Percentiles rank a stretch among this genome's conserved stretches.
These are phyloP conservation scores for Trichoderma brevicompactum DNA, from an alignment of 2,329 filamentous ascomycete genomes.

Conservation along the genomic window DNA sequence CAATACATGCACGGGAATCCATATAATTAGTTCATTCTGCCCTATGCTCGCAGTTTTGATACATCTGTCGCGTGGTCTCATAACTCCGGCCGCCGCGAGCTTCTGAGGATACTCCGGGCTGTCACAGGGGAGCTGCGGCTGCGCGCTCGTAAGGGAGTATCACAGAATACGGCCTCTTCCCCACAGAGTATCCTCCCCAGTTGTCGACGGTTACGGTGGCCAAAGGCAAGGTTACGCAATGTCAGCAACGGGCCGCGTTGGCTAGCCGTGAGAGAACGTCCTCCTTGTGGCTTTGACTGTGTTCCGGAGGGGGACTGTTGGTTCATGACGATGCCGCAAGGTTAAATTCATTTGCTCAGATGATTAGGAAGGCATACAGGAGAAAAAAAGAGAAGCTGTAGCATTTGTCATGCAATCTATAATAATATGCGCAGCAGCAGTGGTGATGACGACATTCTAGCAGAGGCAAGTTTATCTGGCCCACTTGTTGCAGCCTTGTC, in stretches of 20 bases:
- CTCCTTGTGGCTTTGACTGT: slow-evolving; percentile 8
- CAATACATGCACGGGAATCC: slow-evolving; percentile 10
- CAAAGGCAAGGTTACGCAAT: slow-evolving; percentile 27
- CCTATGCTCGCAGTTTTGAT: neutral
- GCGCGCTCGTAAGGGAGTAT: neutral
- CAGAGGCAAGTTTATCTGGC: slow-evolving; percentile 1
- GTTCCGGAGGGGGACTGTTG: neutral
- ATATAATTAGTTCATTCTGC: neutral
- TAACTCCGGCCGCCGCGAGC: neutral
- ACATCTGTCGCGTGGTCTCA: neutral
- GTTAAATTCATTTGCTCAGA: no score
- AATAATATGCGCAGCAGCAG: neutral
- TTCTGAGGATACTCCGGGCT: neutral
- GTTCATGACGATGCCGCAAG: neutral
- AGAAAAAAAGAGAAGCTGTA: neutral
- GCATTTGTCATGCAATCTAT: neutral
- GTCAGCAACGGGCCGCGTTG: slow-evolving; percentile 31
- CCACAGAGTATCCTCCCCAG: neutral
- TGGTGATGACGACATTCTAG: neutral
- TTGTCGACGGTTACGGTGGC: neutral
- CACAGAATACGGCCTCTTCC: slow-evolving; percentile 8
- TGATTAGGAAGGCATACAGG: neutral
- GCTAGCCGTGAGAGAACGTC: slow-evolving; percentile 9
- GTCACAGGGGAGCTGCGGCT: slow-evolving; percentile 4
- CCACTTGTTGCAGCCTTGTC: slow-evolving; percentile 8